A percentile compares a stretch with the other conserved stretches of the same genome.
phyloP scores from a whole-genome alignment of 352 stramenopile genomes.

The Saprolegnia parasitica region DNA sequence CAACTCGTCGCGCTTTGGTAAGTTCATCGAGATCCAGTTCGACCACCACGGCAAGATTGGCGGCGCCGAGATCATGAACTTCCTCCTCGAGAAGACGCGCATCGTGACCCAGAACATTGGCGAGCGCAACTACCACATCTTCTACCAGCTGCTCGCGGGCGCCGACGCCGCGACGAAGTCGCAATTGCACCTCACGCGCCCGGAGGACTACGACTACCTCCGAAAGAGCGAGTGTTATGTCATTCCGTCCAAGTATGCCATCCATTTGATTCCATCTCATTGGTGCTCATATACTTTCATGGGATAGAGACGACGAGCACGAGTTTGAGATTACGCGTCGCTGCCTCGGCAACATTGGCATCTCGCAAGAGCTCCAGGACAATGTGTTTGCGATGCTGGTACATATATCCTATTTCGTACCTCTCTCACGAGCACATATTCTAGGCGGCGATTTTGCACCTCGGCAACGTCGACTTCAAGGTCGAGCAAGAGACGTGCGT shows the following conservation, averaged over 20 bases:
- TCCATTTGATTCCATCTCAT: neutral
- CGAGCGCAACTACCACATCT: conserved; percentile 97
- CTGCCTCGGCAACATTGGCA: conserved; percentile 87
- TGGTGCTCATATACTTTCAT: neutral
- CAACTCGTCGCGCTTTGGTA: conserved; percentile 96
- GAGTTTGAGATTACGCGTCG: conserved; percentile 81
- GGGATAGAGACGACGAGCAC: conserved; percentile 53
- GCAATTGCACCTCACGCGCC: conserved; percentile 63
- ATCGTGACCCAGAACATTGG: conserved; percentile 86
- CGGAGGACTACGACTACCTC: conserved; percentile 84
- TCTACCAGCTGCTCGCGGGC: conserved; percentile 91
- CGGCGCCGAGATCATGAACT: conserved; percentile 87
- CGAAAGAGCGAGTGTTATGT: conserved; percentile 82
- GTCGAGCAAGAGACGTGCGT: conserved; percentile 80
- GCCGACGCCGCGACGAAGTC: conserved; percentile 63
- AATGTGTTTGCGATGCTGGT: conserved; percentile 80
- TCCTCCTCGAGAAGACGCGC: conserved; percentile 87
- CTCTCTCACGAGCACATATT: conserved; percentile 1
- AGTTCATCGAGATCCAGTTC: conserved; percentile 98
- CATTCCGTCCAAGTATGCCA: conserved; percentile 56
- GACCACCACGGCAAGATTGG: conserved; percentile 89
- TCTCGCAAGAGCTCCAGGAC: conserved; percentile 68
- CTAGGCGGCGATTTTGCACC: conserved; percentile 68
- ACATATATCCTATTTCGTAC: neutral
- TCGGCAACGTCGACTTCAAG: conserved; percentile 84